Conservation (phyloP, 202 grass and related monocot genomes). For the Panicum hallii region DNA sequence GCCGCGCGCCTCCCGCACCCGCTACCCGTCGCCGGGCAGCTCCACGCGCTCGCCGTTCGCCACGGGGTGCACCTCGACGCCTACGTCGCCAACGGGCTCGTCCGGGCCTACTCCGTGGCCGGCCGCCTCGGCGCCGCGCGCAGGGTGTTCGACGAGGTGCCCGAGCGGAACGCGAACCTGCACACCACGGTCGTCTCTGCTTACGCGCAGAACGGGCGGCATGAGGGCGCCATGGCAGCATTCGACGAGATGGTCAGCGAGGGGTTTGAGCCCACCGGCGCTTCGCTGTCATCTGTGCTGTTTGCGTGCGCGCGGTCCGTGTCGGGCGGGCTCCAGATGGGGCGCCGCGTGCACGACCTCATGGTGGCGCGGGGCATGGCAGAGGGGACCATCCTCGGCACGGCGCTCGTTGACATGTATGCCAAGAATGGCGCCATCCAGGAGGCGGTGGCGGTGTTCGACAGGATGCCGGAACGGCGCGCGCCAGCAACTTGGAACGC, state of each 20-base stretch:
- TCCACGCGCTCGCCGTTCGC: conserved; percentile 59
- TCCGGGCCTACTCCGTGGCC: conserved; percentile 47
- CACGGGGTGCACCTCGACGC: conserved; percentile 53
- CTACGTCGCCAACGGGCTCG: conserved; percentile 62
- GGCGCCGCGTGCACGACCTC: conserved; percentile 59
- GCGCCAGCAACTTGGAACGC: conserved; percentile 55
- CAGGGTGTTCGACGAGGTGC: conserved; percentile 62
- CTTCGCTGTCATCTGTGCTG: conserved; percentile 48
- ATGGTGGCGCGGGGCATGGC: conserved; percentile 48
- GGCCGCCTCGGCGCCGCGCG: conserved; percentile 34
- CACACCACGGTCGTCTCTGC: conserved; percentile 60
- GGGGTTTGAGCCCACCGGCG: conserved; percentile 24
- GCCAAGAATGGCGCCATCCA: conserved; percentile 55
- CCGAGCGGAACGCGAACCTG: conserved; percentile 38
- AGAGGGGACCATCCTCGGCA: conserved; percentile 60
- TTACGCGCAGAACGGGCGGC: conserved; percentile 42
- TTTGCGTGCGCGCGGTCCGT: conserved; percentile 51
- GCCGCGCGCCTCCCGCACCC: conserved; percentile 35
- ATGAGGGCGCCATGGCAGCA: conserved; percentile 39
- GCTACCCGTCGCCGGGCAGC: conserved; percentile 28
- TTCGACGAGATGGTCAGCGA: conserved; percentile 50
- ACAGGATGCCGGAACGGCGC: conserved; percentile 41
- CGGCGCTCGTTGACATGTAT: conserved; percentile 77
- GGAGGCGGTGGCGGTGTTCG: conserved; percentile 54
- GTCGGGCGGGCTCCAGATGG: conserved; percentile 57